These are phyloP conservation scores for Selaginella moellendorffii DNA, from an alignment of 75 land plant species.

Conservation along the genomic window DNA sequence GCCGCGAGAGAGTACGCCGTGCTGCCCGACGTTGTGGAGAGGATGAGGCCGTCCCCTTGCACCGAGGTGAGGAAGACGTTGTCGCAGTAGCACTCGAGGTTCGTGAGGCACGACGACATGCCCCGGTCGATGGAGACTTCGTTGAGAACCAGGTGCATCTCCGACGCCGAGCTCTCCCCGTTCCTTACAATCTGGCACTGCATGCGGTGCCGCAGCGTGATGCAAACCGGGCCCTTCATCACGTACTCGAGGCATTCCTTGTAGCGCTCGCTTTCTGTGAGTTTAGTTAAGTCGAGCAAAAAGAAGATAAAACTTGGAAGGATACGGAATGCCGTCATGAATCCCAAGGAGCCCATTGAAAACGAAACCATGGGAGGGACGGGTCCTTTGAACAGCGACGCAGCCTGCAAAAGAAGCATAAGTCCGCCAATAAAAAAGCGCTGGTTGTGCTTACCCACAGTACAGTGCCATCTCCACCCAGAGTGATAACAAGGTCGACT, in stretches of 20 bases:
- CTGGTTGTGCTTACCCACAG: conserved; percentile 61
- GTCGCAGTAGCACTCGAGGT: conserved; percentile 32
- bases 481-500: conserved; percentile 87
- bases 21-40: not conserved
- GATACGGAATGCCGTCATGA: conserved; percentile 98
- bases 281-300: not conserved
- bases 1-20: conserved; percentile 8
- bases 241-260: conserved; percentile 47
- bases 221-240: conserved; percentile 66
- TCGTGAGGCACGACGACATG: conserved; percentile 74
- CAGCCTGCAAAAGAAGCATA: conserved; percentile 49
- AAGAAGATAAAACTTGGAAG: conserved; percentile 10
- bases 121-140: conserved; percentile 96
- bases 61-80: not conserved
- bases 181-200: conserved; percentile 61
- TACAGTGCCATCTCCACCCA: conserved; percentile 98
- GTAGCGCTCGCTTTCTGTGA: conserved; percentile 61
- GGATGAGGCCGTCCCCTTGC: conserved; percentile 9
- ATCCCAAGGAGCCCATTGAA: conserved; percentile 92
- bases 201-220: conserved; percentile 73
- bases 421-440: not conserved
- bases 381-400: conserved; percentile 92
- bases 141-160: conserved; percentile 65
- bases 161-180: conserved; percentile 31
- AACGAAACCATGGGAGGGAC: conserved; percentile 90